Percentiles rank a stretch among this genome's conserved stretches.
These are phyloP conservation scores for Ascoidea tarda DNA, from an alignment of 805 yeast species.

Conservation along the genomic window DNA sequence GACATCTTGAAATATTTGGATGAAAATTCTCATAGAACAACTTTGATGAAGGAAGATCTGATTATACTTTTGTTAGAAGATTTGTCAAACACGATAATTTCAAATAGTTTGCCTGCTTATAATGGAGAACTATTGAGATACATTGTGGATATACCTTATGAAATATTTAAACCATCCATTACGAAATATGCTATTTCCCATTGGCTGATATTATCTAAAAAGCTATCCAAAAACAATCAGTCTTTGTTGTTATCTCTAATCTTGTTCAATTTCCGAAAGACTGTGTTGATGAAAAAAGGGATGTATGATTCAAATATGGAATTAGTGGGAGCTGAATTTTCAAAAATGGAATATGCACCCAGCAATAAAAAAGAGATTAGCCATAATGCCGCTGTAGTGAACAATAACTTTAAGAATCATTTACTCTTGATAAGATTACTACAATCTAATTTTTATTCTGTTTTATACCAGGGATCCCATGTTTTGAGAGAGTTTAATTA, in stretches of 20 bases:
- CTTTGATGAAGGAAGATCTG: not conserved
- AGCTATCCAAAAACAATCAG: constrained; percentile 38
- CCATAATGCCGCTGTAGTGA: constrained; percentile 33
- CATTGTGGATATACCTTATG: constrained; percentile 60
- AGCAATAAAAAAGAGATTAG: constrained; percentile 49
- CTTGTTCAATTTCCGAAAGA: constrained; percentile 50
- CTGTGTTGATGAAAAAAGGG: constrained; percentile 48
- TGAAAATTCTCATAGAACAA: not conserved
- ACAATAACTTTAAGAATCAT: constrained; percentile 50
- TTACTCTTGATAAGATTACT: constrained; percentile 51
- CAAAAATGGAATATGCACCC: constrained; percentile 82
- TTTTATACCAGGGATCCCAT: constrained; percentile 57
- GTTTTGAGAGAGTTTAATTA: constrained; percentile 55
- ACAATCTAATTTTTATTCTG: constrained; percentile 67
- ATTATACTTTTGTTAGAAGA: not conserved
- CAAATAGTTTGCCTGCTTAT: not conserved
- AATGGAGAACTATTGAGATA: constrained; percentile 26
- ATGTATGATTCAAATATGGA: constrained; percentile 33
- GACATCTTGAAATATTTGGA: not conserved
- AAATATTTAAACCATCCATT: constrained; percentile 39
- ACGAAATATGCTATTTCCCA: constrained; percentile 56
- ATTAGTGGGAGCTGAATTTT: constrained; percentile 29
- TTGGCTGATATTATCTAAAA: constrained; percentile 72
- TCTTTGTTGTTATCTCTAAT: constrained; percentile 55
- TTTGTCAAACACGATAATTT: not conserved